These are phyloP conservation scores for Trichoderma hamatum DNA, from an alignment of 2,329 filamentous ascomycete species.

Conservation along the genomic window DNA sequence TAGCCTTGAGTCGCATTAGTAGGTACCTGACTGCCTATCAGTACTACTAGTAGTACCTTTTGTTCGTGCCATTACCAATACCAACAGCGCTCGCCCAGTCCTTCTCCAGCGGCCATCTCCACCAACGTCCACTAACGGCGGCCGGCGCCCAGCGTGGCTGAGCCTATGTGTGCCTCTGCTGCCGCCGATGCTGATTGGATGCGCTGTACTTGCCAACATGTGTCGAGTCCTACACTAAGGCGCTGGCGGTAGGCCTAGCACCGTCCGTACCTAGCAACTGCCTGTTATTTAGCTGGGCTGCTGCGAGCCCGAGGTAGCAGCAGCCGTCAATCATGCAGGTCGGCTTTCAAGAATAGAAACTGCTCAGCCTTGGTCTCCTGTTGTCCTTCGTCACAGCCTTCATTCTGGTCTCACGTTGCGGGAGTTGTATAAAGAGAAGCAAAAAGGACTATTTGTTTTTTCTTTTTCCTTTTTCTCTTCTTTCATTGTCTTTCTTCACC, in stretches of 20 bases:
- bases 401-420: not conserved
- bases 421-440: not conserved
- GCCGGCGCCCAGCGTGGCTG: slow-evolving; percentile 25
- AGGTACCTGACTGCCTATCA: too few relatives aligned
- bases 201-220: not conserved
- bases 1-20: too few relatives aligned
- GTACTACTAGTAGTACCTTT: too few relatives aligned
- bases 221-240: slow-evolving; percentile 12
- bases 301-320: not conserved
- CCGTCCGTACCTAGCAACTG: not conserved
- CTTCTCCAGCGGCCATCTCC: slow-evolving; percentile 17
- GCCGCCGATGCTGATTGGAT: slow-evolving; percentile 11
- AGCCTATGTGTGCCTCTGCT: not conserved
- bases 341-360: slow-evolving; percentile 13
- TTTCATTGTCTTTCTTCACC: not conserved
- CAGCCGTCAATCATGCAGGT: not conserved
- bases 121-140: slow-evolving; percentile 24
- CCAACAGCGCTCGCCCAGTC: not conserved
- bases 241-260: not conserved
- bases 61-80: too few relatives aligned
- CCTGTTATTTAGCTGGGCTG: not conserved
- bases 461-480: not conserved
- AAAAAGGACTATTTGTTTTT: too few relatives aligned
- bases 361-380: not conserved
- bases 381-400: not conserved